Base-by-base conservation (phyloP, 331 rosid species). In the Rosa hybrid region DNA sequence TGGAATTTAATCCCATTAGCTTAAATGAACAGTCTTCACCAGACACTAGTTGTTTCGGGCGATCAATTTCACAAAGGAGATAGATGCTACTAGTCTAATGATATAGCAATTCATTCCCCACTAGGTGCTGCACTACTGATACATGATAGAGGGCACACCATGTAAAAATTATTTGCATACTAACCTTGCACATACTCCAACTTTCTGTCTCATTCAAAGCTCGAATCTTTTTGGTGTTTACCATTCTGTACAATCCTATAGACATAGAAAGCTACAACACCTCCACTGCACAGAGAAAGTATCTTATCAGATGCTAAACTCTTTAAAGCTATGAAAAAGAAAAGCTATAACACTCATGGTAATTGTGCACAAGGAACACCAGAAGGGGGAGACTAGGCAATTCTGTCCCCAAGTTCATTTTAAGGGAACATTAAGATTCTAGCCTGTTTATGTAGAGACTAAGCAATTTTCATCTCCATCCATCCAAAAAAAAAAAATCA, bases 241-340 rank as follows among this genome's bases (percentile, higher is more conserved):
- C 86, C 76, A 16, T 86, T 82, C 87, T 82, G 86, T 45, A 77
- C 44, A 62, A 92, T 83, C 84, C 85, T 93, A 20, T 87, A 89
- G 86, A 93, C 64, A 71, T 87, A 96, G 81, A 96, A 89, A 56
- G 91, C 89, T 74, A 69, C 91, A 46, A 86, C 91, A 3, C 87
- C 92, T 59, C 92, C 98, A 75, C 99, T 96, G 92, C 89, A 90
- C 48, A 77, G 25, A 73, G 14, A 30, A 82, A 83, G 74, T 44
- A 80, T 70, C 10, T n/a, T 12, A 34, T 46, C 44, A 68, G 74
- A 9, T 49, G 21, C 44, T 77, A 70, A 50, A 41, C 21, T 45
- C n/a, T 25, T 11, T n/a, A 72, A 39, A 50, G 4, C 39, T 34
- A 34, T 34, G 39, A 34, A 34, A 34, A 3, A 34, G 39, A 34